Conservation (phyloP, 1,284 basidiomycete genomes). For the Afroboletus lepidellus region DNA sequence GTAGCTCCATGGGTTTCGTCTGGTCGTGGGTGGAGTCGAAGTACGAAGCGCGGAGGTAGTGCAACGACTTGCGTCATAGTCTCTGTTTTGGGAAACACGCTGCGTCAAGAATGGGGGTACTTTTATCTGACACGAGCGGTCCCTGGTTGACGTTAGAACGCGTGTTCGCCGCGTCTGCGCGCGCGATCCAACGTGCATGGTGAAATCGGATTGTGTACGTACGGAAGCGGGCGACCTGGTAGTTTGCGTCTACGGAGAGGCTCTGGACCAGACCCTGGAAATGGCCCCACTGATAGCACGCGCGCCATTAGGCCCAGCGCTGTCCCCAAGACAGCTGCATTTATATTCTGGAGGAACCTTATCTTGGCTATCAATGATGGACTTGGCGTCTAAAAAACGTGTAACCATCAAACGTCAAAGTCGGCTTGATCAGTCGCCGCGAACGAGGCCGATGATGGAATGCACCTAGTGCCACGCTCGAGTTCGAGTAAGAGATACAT, state of each 20-base stretch:
- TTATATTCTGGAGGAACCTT: neutral
- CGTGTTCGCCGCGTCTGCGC: neutral
- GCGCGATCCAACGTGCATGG: conserved; percentile 1
- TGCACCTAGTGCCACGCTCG: neutral
- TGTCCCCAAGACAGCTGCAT: neutral
- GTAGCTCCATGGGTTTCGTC: conserved; percentile 16
- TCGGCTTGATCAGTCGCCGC: neutral
- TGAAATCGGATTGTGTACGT: conserved; percentile 19
- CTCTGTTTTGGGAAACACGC: neutral
- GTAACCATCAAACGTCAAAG: neutral
- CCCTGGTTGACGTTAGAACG: neutral
- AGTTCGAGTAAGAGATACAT: conserved; percentile 2
- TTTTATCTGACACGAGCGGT: conserved; percentile 15
- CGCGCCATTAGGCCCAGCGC: neutral
- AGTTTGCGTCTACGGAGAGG: no score
- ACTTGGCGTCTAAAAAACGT: conserved; percentile 2
- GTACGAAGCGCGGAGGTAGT: no score
- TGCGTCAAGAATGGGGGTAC: neutral
- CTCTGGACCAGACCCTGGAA: no score
- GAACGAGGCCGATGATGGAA: neutral
- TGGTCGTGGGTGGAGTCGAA: neutral
- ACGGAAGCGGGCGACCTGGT: no score
- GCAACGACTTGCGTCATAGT: neutral
- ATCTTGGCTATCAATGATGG: neutral
- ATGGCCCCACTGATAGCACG: no score